phyloP scores from a whole-genome alignment of 495 filamentous ascomycete species.

The Rhizodiscina lignyota region DNA sequence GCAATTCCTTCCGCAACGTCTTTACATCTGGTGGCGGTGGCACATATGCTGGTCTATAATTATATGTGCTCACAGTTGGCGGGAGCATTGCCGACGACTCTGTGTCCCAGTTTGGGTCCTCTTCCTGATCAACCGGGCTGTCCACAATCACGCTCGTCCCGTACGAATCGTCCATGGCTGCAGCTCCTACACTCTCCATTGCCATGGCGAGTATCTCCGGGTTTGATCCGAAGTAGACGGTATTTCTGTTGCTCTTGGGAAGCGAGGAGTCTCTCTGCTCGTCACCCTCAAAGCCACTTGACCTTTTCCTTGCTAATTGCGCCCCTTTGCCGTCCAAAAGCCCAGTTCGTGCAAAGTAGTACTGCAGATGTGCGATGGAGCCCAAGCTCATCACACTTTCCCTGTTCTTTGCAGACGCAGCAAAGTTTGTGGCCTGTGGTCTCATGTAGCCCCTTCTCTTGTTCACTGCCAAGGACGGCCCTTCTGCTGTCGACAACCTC shows the following conservation, averaged over 20 bases:
- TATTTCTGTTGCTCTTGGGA: not conserved
- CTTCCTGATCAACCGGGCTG: conserved; percentile 42
- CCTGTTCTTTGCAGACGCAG: conserved; percentile 70
- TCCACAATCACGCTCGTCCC: not conserved
- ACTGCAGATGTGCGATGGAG: conserved; percentile 92
- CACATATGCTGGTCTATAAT: conserved; percentile 66
- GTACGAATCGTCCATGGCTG: not conserved
- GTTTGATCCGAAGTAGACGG: not conserved
- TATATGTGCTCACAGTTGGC: conserved; percentile 92
- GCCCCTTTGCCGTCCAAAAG: conserved; percentile 86
- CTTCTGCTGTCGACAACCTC: conserved; percentile 27
- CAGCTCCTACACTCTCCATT: not conserved
- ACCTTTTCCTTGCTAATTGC: conserved; percentile 42
- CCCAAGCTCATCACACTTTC: conserved; percentile 92
- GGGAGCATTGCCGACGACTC: conserved; percentile 65
- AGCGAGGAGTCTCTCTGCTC: not conserved
- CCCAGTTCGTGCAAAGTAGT: conserved; percentile 93
- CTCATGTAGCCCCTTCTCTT: conserved; percentile 71
- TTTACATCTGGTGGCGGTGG: conserved; percentile 73
- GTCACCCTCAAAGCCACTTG: not conserved
- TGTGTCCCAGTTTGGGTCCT: conserved; percentile 33
- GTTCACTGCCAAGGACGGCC: conserved; percentile 17
- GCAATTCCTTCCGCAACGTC: conserved; percentile 59
- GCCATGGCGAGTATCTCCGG: not conserved
- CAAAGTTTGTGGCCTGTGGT: conserved; percentile 79